phyloP scores from a whole-genome alignment of 139 green algal genomes.

The Chlamydomonas incerta region DNA sequence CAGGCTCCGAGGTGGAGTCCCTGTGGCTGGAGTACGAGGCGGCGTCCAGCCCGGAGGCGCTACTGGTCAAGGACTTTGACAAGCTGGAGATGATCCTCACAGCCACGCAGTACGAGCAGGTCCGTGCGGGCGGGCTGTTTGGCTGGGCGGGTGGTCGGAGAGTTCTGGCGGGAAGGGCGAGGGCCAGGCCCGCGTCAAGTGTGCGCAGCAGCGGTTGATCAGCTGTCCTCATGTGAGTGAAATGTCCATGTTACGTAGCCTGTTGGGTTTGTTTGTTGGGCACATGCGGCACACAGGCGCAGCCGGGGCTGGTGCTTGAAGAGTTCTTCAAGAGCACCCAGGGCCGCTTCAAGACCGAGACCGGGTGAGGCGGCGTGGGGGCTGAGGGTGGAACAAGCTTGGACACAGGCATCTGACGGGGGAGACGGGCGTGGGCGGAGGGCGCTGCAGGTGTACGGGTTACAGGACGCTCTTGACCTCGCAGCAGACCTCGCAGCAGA shows the following conservation, averaged over 20 bases:
- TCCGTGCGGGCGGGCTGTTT: background rate
- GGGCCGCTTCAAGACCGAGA: conserved; percentile 80
- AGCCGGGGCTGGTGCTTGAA: conserved; percentile 71
- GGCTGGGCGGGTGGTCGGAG: background rate
- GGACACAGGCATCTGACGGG: background rate
- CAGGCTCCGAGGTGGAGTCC: conserved; percentile 75
- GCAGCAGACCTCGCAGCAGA: too few relatives aligned
- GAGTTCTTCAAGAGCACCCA: conserved; percentile 91
- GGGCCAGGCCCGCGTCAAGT: background rate
- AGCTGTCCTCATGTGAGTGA: background rate
- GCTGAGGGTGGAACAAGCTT: too few relatives aligned
- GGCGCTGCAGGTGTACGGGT: too few relatives aligned
- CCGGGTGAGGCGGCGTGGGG: conserved; percentile 53
- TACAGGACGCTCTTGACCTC: background rate
- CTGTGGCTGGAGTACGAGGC: conserved; percentile 95
- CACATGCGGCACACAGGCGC: background rate
- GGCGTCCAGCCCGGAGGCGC: conserved; percentile 78
- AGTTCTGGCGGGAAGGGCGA: background rate
- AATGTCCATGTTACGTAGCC: background rate
- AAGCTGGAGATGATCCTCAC: conserved; percentile 92
- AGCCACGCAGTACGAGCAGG: conserved; percentile 89
- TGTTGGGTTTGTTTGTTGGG: too few relatives aligned
- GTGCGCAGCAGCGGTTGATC: too few relatives aligned
- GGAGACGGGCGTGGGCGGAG: background rate
- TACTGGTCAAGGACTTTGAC: conserved; percentile 97